phyloP scores from a whole-genome alignment of 2,329 filamentous ascomycete species.

The Sporothrix phasma region DNA sequence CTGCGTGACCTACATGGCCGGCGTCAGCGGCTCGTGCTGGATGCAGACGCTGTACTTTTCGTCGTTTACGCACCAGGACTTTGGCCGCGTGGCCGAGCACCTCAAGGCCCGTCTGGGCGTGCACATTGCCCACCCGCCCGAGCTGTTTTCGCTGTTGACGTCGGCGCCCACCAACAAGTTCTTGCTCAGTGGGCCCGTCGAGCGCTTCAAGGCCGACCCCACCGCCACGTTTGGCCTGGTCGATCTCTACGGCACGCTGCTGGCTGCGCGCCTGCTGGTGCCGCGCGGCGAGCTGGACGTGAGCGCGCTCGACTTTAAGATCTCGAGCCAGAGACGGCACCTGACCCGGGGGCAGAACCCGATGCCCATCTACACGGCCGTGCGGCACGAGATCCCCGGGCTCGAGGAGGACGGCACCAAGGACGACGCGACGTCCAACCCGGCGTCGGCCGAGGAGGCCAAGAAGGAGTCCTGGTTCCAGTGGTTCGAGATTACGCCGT shows the following conservation, averaged over 20 bases:
- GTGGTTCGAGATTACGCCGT: constrained; percentile 93
- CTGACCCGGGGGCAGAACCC: constrained; percentile 71
- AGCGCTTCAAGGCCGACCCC: constrained; percentile 78
- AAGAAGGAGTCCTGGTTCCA: constrained; percentile 82
- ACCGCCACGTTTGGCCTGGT: constrained; percentile 80
- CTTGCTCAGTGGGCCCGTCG: constrained; percentile 76
- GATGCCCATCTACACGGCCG: constrained; percentile 88
- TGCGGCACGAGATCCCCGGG: constrained; percentile 86
- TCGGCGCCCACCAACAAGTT: constrained; percentile 89
- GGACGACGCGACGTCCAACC: constrained; percentile 23
- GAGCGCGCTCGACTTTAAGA: constrained; percentile 70
- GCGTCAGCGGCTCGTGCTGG: constrained; percentile 95
- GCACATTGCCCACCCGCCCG: constrained; percentile 87
- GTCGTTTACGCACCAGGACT: constrained; percentile 58
- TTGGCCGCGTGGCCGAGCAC: constrained; percentile 67
- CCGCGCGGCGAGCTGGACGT: constrained; percentile 75
- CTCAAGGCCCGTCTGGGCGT: constrained; percentile 74
- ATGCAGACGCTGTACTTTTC: constrained; percentile 81
- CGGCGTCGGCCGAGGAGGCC: constrained; percentile 30
- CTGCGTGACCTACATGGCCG: constrained; percentile 88
- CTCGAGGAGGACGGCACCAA: constrained; percentile 31
- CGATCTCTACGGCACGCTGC: constrained; percentile 79
- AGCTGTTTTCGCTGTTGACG: constrained; percentile 70
- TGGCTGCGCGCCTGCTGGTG: constrained; percentile 76
- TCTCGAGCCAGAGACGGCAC: constrained; percentile 75